A percentile compares a stretch with the other conserved stretches of the same genome.
Conservation (phyloP, 192 early-diverging fungal species). For the Coemansia sp. region DNA sequence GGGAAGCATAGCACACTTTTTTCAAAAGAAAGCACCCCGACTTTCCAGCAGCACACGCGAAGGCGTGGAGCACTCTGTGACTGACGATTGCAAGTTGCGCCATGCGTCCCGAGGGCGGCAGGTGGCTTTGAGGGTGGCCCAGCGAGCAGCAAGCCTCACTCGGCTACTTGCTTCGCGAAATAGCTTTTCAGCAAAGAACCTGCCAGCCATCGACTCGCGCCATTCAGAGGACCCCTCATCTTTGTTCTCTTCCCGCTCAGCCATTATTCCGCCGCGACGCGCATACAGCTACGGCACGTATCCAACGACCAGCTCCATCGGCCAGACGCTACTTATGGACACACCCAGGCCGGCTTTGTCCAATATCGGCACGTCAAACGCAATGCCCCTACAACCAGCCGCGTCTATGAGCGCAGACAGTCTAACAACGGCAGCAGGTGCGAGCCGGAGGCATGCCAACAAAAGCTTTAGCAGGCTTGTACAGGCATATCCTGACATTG, state of each 20-base stretch:
- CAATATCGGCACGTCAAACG: neutral
- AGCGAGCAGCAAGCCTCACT: conserved; percentile 12
- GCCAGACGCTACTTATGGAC: conserved; percentile 17
- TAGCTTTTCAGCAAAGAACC: neutral
- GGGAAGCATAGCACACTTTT: neutral
- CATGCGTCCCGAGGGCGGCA: conserved; percentile 4
- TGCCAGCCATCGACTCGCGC: conserved; percentile 1
- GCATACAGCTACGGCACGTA: conserved; percentile 14
- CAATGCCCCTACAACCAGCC: neutral
- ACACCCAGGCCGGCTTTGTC: neutral
- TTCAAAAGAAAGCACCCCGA: neutral
- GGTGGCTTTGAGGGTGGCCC: conserved; percentile 17
- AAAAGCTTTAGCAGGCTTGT: neutral
- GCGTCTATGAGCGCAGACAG: neutral
- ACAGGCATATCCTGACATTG: conserved; percentile 27
- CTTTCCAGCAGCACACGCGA: neutral
- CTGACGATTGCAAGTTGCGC: conserved; percentile 5
- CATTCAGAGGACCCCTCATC: neutral
- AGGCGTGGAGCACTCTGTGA: neutral
- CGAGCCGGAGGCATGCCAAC: neutral
- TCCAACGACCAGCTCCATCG: conserved; percentile 10
- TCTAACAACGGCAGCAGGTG: too few relatives aligned
- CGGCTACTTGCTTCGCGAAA: conserved; percentile 11
- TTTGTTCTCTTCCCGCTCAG: neutral
- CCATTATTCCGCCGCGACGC: conserved; percentile 10